Conservation (phyloP, 176 grass and related monocot species). For the Hordeum vulgare region DNA sequence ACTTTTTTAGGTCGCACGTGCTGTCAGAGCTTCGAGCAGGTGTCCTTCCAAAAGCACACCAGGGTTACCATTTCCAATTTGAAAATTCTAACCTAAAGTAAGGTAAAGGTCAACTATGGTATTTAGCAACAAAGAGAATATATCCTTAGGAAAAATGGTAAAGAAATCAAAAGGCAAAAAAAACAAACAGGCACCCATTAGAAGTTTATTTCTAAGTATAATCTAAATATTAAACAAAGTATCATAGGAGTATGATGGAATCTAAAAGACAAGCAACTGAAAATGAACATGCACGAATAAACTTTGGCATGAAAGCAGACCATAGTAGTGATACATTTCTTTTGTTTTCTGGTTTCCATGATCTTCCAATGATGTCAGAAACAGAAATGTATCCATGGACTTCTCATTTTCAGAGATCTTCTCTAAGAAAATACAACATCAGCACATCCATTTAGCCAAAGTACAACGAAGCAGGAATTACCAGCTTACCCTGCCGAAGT, state of each 20-base stretch:
- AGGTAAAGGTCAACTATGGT: background rate
- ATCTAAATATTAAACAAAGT: background rate
- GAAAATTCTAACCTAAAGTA: background rate
- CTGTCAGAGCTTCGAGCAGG: no score
- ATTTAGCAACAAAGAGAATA: background rate
- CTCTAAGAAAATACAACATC: no score
- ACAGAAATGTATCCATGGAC: no score
- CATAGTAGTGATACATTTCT: background rate
- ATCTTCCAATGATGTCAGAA: no score
- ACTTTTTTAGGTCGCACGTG: no score
- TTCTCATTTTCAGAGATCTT: no score
- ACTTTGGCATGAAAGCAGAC: background rate
- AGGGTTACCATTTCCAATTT: background rate
- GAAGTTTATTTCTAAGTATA: background rate
- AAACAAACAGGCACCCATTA: background rate
- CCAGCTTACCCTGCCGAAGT: no score
- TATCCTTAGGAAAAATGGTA: background rate
- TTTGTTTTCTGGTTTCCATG: background rate
- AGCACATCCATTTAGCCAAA: no score
- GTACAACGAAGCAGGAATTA: no score
- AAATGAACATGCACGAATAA: background rate
- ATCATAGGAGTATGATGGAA: background rate
- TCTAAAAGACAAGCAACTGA: background rate
- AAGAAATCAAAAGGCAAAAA: background rate
- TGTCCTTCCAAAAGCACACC: no score